These are phyloP conservation scores for Primulina huaijiensis DNA, from an alignment of 257 asterid species.

Conservation along the genomic window DNA sequence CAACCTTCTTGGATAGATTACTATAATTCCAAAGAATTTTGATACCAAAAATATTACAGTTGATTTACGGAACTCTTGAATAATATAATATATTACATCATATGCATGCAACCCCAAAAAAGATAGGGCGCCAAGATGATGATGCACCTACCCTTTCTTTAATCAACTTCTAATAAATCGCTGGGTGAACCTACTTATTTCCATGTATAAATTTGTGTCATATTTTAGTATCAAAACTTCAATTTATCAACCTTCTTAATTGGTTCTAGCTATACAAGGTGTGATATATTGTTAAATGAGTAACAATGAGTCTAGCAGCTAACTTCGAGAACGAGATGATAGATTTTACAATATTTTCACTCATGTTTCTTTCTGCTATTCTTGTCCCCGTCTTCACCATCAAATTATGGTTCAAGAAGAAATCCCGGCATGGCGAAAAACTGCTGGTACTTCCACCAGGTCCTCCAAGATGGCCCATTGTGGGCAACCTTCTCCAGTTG, in stretches of 20 bases:
- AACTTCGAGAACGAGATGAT: background rate
- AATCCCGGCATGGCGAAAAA: background rate
- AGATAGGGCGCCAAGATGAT: background rate
- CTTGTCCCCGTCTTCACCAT: constrained; percentile 17
- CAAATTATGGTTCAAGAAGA: constrained; percentile 13
- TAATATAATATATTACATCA: too few species aligned
- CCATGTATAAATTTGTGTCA: background rate
- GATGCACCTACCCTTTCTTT: background rate
- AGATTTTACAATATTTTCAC: constrained; percentile 7
- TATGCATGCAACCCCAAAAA: background rate
- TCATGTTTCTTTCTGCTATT: constrained; percentile 21
- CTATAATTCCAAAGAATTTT: too few species aligned
- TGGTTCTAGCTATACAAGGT: too few species aligned
- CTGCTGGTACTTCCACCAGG: constrained; percentile 65
- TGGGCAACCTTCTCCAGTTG: constrained; percentile 87
- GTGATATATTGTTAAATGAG: too few species aligned
- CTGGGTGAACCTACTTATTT: background rate
- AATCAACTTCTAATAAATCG: background rate
- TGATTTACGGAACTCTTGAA: too few species aligned
- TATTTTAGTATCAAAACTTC: too few species aligned
- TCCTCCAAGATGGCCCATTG: constrained; percentile 75
- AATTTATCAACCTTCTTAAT: background rate
- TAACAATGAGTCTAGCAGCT: background rate
- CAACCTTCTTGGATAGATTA: too few species aligned
- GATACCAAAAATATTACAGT: too few species aligned